A percentile compares a stretch with the other conserved stretches of the same genome.
phyloP scores from a whole-genome alignment of 116 monocot species.

The Zostera marina region DNA sequence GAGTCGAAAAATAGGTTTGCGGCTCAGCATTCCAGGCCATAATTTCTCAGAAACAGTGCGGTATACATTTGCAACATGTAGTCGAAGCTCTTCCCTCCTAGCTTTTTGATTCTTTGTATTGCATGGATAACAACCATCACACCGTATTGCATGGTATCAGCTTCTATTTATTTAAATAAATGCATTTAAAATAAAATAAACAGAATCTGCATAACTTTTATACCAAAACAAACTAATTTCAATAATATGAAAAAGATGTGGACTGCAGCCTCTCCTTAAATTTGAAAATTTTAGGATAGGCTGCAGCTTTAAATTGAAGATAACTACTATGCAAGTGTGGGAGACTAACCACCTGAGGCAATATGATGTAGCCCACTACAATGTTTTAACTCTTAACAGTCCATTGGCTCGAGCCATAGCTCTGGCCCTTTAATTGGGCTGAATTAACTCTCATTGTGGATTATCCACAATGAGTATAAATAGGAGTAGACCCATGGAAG shows the following conservation, averaged over 20 bases:
- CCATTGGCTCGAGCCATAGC: too few relatives aligned
- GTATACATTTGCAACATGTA: slow-evolving; percentile 79
- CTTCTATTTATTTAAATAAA: neutral
- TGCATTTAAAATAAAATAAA: neutral
- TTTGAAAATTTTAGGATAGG: too few relatives aligned
- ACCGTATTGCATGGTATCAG: neutral
- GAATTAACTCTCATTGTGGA: too few relatives aligned
- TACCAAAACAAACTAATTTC: neutral
- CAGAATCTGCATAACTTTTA: neutral
- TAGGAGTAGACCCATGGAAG: too few relatives aligned
- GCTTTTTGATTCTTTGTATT: slow-evolving; percentile 61
- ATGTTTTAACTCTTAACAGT: too few relatives aligned
- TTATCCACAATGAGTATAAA: too few relatives aligned
- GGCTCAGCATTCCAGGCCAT: slow-evolving; percentile 85
- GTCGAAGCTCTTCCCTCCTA: slow-evolving; percentile 82
- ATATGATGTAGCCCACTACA: too few relatives aligned
- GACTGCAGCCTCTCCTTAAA: too few relatives aligned
- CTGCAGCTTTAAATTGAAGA: too few relatives aligned
- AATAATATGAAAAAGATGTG: neutral
- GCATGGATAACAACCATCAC: neutral
- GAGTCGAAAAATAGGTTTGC: slow-evolving; percentile 57
- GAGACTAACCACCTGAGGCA: too few relatives aligned
- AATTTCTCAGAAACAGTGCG: slow-evolving; percentile 89
- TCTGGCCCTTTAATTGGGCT: too few relatives aligned
- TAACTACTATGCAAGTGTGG: too few relatives aligned